These are phyloP conservation scores for Mycena albidolilacea DNA, from an alignment of 768 basidiomycete genomes.

Conservation along the genomic window DNA sequence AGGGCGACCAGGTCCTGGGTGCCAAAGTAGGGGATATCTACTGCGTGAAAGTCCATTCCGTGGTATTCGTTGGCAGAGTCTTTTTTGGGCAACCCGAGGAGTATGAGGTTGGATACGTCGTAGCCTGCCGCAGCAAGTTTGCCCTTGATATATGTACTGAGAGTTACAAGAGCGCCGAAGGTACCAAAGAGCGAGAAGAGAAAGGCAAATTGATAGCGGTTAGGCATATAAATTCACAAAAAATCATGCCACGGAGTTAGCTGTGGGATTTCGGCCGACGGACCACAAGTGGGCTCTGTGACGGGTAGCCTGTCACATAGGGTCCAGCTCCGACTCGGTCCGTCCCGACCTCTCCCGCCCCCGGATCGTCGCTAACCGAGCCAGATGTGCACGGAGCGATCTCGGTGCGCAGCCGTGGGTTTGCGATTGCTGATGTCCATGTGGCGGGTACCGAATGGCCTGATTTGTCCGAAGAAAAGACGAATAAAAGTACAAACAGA, in stretches of 20 bases:
- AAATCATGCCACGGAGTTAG: conserved; percentile 10
- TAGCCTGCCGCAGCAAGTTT: conserved; percentile 69
- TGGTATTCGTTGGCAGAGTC: conserved; percentile 43
- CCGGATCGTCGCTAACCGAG: conserved; percentile 17
- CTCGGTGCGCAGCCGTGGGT: not conserved
- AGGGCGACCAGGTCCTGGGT: conserved; percentile 56
- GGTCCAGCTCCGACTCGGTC: not conserved
- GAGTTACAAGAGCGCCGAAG: conserved; percentile 62
- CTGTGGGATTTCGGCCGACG: not conserved
- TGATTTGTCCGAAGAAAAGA: not conserved
- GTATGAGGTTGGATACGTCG: conserved; percentile 71
- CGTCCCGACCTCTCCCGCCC: not conserved
- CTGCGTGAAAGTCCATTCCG: conserved; percentile 49
- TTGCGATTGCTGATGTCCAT: conserved; percentile 2
- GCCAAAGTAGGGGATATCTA: conserved; percentile 54
- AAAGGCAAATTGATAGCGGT: conserved; percentile 70
- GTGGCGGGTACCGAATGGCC: not conserved
- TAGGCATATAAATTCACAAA: conserved; percentile 65
- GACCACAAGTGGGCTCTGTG: too few species aligned
- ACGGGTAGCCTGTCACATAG: too few species aligned
- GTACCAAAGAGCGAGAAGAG: conserved; percentile 65
- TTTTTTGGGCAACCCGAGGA: conserved; percentile 67
- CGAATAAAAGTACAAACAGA: not conserved
- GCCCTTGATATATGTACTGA: conserved; percentile 57
- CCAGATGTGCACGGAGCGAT: not conserved